Conservation (phyloP, 495 filamentous ascomycete species). For the Ramalina peruviana region DNA sequence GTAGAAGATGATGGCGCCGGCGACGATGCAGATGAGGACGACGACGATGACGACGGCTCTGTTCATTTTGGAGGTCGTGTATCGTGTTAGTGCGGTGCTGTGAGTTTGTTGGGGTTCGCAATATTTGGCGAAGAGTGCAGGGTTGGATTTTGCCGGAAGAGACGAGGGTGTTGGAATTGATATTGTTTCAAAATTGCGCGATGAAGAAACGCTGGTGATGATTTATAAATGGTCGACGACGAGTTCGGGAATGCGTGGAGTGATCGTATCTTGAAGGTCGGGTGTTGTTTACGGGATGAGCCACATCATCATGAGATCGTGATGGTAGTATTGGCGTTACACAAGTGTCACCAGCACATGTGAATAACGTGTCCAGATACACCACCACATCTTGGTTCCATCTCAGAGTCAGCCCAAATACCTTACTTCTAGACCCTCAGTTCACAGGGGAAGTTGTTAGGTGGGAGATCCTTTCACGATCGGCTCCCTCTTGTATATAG, state of each 20-base stretch:
- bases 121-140: not conserved
- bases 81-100: not conserved
- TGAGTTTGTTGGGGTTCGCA: not conserved
- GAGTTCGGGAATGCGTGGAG: not conserved
- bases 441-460: no score
- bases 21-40: not conserved
- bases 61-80: constrained; percentile 9
- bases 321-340: constrained; percentile 23
- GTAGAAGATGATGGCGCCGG: constrained; percentile 2
- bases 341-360: no score
- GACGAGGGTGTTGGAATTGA: not conserved
- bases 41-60: not conserved
- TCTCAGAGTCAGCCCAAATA: no score
- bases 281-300: no score
- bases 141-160: not conserved
- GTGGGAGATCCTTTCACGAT: no score
- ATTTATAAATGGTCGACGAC: not conserved
- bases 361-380: no score
- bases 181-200: not conserved
- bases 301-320: not conserved
- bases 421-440: no score
- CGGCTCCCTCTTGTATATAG: no score
- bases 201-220: not conserved
- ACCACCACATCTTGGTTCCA: no score
- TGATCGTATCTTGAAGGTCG: not conserved